phyloP scores from a whole-genome alignment of 768 basidiomycete genomes.

The Leccinum olivaceopallidum region DNA sequence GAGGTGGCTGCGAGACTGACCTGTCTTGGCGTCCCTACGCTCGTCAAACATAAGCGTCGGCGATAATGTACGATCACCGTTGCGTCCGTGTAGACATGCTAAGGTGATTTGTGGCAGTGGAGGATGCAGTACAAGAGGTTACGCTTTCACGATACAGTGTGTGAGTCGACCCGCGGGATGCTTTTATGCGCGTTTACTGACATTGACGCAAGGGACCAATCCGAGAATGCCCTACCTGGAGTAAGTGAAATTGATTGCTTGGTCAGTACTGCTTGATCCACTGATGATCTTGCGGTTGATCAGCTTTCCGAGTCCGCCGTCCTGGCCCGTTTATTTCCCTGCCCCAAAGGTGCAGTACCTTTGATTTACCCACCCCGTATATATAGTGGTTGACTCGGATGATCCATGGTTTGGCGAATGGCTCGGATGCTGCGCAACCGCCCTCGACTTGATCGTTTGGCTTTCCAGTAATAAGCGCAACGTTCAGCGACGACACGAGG shows the following conservation, averaged over 20 bases:
- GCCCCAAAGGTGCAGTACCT: constrained; percentile 43
- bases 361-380: not conserved
- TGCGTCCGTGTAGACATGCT: constrained; percentile 1
- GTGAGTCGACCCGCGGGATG: constrained; percentile 32
- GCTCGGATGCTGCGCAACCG: constrained; percentile 58
- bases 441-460: constrained; percentile 67
- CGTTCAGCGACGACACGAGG: constrained; percentile 35
- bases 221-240: constrained; percentile 58
- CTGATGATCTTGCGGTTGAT: not conserved
- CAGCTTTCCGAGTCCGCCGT: constrained; percentile 14
- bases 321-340: constrained; percentile 52
- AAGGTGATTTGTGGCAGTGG: constrained; percentile 37
- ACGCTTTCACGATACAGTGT: constrained; percentile 51
- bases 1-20: constrained; percentile 62
- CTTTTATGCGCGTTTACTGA: constrained; percentile 6
- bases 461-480: constrained; percentile 39
- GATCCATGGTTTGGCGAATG: constrained; percentile 53
- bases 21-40: constrained; percentile 49
- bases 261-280: not conserved
- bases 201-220: constrained; percentile 41
- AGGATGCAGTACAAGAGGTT: constrained; percentile 56
- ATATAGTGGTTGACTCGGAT: not conserved
- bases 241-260: constrained; percentile 29
- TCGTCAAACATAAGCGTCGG: constrained; percentile 53
- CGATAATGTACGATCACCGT: constrained; percentile 34